Evolutionary conservation across 352 stramenopile species (phyloP).

Genomic region (Globisporangium barbulae): DNA sequence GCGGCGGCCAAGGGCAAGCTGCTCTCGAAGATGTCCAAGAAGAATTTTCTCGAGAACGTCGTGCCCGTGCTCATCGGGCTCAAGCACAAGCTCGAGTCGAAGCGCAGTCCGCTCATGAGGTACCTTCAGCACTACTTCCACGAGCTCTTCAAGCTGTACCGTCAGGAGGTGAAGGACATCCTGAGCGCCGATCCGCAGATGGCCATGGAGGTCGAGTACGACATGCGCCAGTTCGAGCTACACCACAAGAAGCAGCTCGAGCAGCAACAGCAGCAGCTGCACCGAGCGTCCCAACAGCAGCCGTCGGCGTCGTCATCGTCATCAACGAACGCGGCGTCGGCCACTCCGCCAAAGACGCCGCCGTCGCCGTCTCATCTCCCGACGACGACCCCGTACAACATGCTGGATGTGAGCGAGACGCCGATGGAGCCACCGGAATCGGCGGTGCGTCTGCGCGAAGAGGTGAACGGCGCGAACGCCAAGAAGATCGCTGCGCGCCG

Average conservation of each 20-base stretch:
- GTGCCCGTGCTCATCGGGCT: slow-evolving; percentile 95
- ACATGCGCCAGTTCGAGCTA: slow-evolving; percentile 82
- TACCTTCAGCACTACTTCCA: slow-evolving; percentile 94
- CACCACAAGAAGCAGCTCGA: slow-evolving; percentile 50
- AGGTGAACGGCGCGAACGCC: slow-evolving; percentile 22
- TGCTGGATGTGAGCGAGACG: slow-evolving; percentile 37
- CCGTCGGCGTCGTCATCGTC: neutral
- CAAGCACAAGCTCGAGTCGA: slow-evolving; percentile 93
- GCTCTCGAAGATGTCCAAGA: slow-evolving; percentile 94
- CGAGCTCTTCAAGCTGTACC: slow-evolving; percentile 93
- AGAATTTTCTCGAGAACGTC: slow-evolving; percentile 97
- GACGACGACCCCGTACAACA: slow-evolving; percentile 21
- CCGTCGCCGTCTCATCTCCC: slow-evolving; percentile 17
- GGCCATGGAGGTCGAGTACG: slow-evolving; percentile 96
- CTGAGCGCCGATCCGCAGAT: slow-evolving; percentile 92
- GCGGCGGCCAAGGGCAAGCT: slow-evolving; percentile 91
- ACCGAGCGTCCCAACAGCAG: neutral
- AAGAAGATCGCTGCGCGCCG: slow-evolving; percentile 23
- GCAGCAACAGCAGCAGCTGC: slow-evolving; percentile 33
- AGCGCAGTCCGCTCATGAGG: slow-evolving; percentile 91
- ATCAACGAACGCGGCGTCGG: neutral
- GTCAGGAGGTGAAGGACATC: slow-evolving; percentile 92
- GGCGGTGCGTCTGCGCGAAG: slow-evolving; percentile 25
- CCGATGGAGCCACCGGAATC: slow-evolving; percentile 22
- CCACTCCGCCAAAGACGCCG: slow-evolving; percentile 26